Evolutionary conservation across 1,284 basidiomycete species (phyloP).

Genomic region (Irpex sp.): DNA sequence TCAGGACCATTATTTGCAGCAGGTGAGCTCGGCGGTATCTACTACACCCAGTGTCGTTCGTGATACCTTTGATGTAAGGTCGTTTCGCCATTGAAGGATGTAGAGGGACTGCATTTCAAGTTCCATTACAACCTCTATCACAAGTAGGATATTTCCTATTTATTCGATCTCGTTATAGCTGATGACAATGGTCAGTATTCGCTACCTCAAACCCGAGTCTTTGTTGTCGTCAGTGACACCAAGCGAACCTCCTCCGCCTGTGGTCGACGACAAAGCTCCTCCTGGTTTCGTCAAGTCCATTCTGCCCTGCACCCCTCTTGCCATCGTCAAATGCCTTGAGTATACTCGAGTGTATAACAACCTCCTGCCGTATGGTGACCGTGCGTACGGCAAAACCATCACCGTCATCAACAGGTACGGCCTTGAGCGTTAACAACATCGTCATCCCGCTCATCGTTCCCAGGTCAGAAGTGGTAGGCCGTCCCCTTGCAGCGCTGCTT

Average conservation of each 20-base stretch:
- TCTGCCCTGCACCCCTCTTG: constrained; percentile 94
- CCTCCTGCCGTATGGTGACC: constrained; percentile 90
- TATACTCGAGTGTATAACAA: constrained; percentile 90
- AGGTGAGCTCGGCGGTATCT: constrained; percentile 39
- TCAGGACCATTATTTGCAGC: constrained; percentile 95
- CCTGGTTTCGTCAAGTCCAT: constrained; percentile 88
- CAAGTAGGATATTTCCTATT: constrained; percentile 51
- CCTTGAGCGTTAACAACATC: background rate
- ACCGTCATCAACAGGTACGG: constrained; percentile 90
- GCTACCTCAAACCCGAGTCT: constrained; percentile 68
- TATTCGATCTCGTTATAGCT: constrained; percentile 19
- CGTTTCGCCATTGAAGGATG: constrained; percentile 94
- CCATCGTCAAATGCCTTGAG: constrained; percentile 94
- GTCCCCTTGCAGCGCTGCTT: constrained; percentile 90
- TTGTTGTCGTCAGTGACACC: constrained; percentile 48
- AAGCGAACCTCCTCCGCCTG: constrained; percentile 29
- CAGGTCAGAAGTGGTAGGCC: constrained; percentile 94
- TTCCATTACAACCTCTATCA: constrained; percentile 97
- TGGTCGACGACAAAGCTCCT: constrained; percentile 63
- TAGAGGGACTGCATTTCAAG: constrained; percentile 95
- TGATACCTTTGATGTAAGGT: constrained; percentile 44
- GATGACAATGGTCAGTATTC: constrained; percentile 50
- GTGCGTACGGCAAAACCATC: constrained; percentile 90
- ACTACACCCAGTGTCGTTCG: background rate
- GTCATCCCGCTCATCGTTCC: no score